These are phyloP conservation scores for Pseudonitzschia multistriata DNA, from an alignment of 108 stramenopile species.

Conservation along the genomic window DNA sequence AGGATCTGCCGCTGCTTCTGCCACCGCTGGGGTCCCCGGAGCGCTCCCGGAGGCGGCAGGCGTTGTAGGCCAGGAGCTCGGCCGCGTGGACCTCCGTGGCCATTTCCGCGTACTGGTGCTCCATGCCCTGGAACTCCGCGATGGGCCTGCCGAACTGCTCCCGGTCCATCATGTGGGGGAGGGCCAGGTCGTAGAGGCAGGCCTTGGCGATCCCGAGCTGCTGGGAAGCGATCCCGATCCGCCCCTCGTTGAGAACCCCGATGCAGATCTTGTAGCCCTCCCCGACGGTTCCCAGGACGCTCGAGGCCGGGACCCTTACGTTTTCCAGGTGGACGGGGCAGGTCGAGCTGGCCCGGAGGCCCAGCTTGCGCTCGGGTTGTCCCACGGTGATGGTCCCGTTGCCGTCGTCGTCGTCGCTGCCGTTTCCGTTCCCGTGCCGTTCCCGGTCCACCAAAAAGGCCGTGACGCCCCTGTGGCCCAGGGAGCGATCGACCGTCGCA, in stretches of 20 bases:
- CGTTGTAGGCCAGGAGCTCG: slow-evolving; percentile 89
- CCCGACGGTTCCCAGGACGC: slow-evolving; percentile 90
- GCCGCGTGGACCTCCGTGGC: slow-evolving; percentile 94
- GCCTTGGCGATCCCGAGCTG: slow-evolving; percentile 94
- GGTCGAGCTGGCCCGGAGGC: slow-evolving; percentile 88
- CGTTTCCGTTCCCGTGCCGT: not conserved
- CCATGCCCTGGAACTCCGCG: slow-evolving; percentile 94
- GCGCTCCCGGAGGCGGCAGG: slow-evolving; percentile 85
- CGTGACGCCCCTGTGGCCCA: slow-evolving; percentile 94
- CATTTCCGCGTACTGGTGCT: slow-evolving; percentile 93
- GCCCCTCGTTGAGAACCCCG: slow-evolving; percentile 95
- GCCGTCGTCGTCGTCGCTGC: not conserved
- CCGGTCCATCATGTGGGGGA: slow-evolving; percentile 90
- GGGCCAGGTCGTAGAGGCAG: slow-evolving; percentile 74
- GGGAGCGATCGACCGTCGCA: slow-evolving; percentile 82
- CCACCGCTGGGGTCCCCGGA: not conserved
- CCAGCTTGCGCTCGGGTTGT: slow-evolving; percentile 88
- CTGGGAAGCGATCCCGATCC: slow-evolving; percentile 94
- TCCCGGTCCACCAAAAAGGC: slow-evolving; percentile 88
- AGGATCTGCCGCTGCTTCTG: slow-evolving; percentile 29
- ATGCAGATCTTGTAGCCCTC: slow-evolving; percentile 94
- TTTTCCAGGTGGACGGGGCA: slow-evolving; percentile 88
- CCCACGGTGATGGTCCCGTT: slow-evolving; percentile 83
- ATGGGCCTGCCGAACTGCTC: slow-evolving; percentile 88
- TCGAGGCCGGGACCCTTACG: slow-evolving; percentile 72